These are phyloP conservation scores for Voacanga thouarsii DNA, from an alignment of 257 asterid species.

Conservation along the genomic window DNA sequence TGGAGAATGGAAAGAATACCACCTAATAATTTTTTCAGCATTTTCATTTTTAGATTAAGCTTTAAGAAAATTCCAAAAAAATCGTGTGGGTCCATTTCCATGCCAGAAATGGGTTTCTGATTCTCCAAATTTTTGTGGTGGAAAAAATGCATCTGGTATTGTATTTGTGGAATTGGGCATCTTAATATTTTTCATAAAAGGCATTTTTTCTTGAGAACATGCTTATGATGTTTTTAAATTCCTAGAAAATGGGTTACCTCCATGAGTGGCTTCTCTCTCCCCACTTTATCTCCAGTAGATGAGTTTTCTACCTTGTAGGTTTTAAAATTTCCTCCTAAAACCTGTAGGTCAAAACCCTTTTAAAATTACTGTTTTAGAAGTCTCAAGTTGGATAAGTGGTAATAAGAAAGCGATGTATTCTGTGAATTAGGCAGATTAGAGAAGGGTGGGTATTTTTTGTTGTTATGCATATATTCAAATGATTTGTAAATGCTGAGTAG, in stretches of 20 bases:
- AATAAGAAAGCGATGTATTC: background rate
- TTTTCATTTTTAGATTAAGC: background rate
- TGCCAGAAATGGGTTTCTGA: background rate
- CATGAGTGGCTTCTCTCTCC: background rate
- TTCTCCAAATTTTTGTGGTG: background rate
- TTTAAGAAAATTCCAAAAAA: background rate
- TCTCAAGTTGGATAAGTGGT: background rate
- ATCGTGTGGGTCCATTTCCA: background rate
- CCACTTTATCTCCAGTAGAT: background rate
- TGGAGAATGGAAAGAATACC: background rate
- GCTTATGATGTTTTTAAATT: background rate
- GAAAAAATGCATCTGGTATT: background rate
- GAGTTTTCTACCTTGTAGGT: background rate
- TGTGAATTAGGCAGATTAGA: background rate
- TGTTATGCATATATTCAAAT: no score
- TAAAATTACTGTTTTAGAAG: background rate
- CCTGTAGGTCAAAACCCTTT: background rate
- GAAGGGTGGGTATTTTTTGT: background rate
- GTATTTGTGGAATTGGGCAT: background rate
- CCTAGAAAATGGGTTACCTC: background rate
- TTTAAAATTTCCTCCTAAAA: background rate
- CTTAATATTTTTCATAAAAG: background rate
- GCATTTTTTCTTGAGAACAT: background rate
- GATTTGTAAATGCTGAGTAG: no score
- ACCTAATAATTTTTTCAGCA: background rate